Conservation (phyloP, 352 stramenopile species). For the Phytophthora pseudosyringae region DNA sequence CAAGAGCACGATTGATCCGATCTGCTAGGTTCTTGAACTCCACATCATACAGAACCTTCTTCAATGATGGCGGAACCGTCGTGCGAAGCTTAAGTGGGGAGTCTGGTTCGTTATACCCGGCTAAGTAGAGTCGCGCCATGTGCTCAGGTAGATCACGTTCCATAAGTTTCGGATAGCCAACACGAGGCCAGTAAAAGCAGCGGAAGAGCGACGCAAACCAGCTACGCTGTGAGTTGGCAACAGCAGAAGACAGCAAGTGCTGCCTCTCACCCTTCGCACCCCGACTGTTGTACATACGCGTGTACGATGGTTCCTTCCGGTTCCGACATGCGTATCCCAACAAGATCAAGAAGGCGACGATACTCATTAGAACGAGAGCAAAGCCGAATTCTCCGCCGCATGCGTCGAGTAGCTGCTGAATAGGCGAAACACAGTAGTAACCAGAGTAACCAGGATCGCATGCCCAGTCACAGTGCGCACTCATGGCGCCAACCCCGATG, state of each 20-base stretch:
- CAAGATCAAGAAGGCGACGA: constrained; percentile 73
- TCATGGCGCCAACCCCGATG: constrained; percentile 50
- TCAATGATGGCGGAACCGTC: constrained; percentile 61
- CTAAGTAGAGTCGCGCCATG: constrained; percentile 82
- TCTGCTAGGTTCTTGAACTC: constrained; percentile 72
- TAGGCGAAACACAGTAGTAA: constrained; percentile 71
- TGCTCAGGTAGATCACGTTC: constrained; percentile 82
- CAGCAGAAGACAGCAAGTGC: constrained; percentile 65
- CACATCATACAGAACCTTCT: constrained; percentile 71
- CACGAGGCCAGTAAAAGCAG: constrained; percentile 79
- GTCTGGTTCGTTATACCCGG: constrained; percentile 67
- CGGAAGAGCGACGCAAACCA: constrained; percentile 64
- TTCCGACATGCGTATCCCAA: constrained; percentile 76
- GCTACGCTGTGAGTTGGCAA: constrained; percentile 59
- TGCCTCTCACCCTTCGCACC: constrained; percentile 63
- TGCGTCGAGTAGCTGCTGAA: constrained; percentile 77
- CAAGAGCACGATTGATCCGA: constrained; percentile 66
- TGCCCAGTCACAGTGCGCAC: constrained; percentile 66
- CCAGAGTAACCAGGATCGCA: constrained; percentile 83
- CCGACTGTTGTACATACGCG: constrained; percentile 56
- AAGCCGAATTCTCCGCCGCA: constrained; percentile 81
- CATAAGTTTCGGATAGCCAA: constrained; percentile 80
- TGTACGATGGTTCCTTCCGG: constrained; percentile 71
- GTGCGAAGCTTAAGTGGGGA: constrained; percentile 63
- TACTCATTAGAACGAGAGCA: constrained; percentile 67